Evolutionary conservation across 108 stramenopile species (phyloP).

Genomic region (Skeletonema marinoi): DNA sequence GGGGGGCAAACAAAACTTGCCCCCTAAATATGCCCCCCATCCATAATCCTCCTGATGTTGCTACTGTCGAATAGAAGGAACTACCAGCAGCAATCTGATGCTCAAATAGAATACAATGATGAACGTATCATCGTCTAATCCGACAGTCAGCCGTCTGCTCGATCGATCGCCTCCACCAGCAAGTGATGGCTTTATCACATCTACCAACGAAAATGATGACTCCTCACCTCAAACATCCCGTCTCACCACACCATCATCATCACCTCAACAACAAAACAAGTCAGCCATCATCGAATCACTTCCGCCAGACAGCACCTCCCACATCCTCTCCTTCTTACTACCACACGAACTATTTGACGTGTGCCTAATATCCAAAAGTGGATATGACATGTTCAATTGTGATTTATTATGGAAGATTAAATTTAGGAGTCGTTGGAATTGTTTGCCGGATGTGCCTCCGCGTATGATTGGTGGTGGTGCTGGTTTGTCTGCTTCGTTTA

Average conservation of each 20-base stretch:
- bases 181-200: not conserved
- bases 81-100: too few species aligned
- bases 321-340: constrained; percentile 9
- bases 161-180: not conserved
- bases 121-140: not conserved
- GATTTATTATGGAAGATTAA: constrained; percentile 54
- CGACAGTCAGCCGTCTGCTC: not conserved
- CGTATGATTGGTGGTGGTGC: not conserved
- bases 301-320: constrained; percentile 13
- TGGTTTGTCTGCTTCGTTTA: not conserved
- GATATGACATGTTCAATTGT: constrained; percentile 10
- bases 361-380: not conserved
- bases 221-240: not conserved
- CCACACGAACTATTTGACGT: constrained; percentile 17
- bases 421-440: constrained; percentile 60
- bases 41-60: too few species aligned
- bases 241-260: not conserved
- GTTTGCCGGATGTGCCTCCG: constrained; percentile 4
- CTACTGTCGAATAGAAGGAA: too few species aligned
- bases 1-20: too few species aligned
- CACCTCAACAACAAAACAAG: not conserved
- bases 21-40: too few species aligned
- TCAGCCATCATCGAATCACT: constrained; percentile 2
- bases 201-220: not conserved
- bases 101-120: too few species aligned